phyloP scores from a whole-genome alignment of 2,329 filamentous ascomycete genomes.

The Pseudogymnoascus destructans region DNA sequence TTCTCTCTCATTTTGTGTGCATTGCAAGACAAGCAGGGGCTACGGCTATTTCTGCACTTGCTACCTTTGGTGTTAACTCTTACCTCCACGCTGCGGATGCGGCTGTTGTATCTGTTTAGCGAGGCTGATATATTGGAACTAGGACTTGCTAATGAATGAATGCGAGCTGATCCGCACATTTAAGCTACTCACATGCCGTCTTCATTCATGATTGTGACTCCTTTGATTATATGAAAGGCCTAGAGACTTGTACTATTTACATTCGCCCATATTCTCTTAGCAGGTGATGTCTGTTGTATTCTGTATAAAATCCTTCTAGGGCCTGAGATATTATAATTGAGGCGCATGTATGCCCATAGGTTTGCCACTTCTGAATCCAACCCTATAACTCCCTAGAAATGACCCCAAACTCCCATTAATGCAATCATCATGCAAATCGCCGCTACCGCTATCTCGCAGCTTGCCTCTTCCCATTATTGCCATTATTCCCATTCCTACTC shows the following conservation, averaged over 20 bases:
- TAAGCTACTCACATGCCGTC: not conserved
- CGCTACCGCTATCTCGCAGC: not conserved
- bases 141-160: constrained; percentile 7
- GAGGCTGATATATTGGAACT: constrained; percentile 8
- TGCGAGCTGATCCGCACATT: constrained; percentile 5
- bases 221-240: not conserved
- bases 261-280: not conserved
- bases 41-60: constrained; percentile 8
- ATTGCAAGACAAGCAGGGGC: constrained; percentile 6
- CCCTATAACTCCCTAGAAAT: not conserved
- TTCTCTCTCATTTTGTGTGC: constrained; percentile 8
- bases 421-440: not conserved
- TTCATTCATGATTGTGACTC: not conserved
- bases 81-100: not conserved
- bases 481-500: not conserved
- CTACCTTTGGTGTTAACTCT: constrained; percentile 4
- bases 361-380: not conserved
- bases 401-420: constrained; percentile 1
- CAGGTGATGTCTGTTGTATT: not conserved
- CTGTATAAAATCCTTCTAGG: not conserved
- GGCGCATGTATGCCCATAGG: not conserved
- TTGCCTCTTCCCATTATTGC: not conserved
- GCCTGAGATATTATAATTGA: not conserved
- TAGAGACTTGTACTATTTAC: not conserved
- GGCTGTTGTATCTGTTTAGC: constrained; percentile 8